phyloP scores from a whole-genome alignment of 139 green algal species.

The Chlamydomonas incerta region DNA sequence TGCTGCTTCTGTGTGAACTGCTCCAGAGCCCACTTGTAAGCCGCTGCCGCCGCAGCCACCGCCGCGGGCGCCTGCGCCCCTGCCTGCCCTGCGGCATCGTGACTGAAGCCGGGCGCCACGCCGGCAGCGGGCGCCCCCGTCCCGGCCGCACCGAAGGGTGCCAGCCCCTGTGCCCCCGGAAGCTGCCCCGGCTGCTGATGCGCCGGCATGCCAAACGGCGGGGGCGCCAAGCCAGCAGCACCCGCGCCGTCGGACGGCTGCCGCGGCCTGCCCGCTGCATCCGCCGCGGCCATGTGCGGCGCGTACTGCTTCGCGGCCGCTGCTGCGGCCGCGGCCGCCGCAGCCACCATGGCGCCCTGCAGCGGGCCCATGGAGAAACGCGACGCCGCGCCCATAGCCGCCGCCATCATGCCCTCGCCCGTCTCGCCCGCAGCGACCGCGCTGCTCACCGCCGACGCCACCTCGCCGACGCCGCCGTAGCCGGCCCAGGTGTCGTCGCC shows the following conservation, averaged over 20 bases:
- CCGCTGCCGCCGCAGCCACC: neutral
- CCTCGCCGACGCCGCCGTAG: neutral
- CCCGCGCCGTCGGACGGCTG: neutral
- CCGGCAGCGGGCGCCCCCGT: too few relatives aligned
- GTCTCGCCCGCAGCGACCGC: neutral
- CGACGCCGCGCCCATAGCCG: neutral
- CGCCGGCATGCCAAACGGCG: neutral
- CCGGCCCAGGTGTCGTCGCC: neutral
- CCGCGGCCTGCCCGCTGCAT: neutral
- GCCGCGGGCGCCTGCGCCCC: neutral
- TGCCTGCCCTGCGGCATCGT: neutral
- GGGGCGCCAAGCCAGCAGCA: neutral
- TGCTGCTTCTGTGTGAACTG: neutral
- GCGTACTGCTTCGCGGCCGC: neutral
- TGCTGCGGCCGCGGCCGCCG: conserved; percentile 9
- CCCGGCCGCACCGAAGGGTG: too few relatives aligned
- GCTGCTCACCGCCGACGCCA: neutral
- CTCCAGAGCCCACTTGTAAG: conserved; percentile 21
- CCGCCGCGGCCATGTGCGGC: neutral
- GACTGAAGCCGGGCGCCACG: neutral
- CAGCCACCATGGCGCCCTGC: conserved; percentile 12
- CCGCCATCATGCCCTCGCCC: neutral
- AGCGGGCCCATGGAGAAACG: neutral
- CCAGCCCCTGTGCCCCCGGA: neutral
- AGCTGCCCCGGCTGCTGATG: too few relatives aligned